Conservation (phyloP, 805 yeast genomes). For the Kodamaea hsintzibuensis region DNA sequence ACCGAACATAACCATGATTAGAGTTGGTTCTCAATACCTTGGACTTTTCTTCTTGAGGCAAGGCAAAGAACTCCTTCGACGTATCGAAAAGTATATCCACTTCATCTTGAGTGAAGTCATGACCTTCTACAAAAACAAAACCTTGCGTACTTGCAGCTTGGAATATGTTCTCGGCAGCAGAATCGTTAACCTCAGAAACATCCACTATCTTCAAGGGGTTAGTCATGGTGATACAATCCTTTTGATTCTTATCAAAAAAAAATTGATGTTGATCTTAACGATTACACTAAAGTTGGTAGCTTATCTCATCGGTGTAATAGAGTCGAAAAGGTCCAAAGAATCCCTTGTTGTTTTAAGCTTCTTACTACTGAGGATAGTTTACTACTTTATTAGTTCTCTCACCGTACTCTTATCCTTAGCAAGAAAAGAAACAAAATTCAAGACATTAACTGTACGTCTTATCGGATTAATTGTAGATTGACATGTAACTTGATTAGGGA, state of each 20-base stretch:
- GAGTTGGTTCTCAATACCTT: constrained; percentile 50
- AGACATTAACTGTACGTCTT: no score
- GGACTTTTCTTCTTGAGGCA: constrained; percentile 52
- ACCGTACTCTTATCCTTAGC: no score
- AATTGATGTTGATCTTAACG: not conserved
- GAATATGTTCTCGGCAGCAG: constrained; percentile 52
- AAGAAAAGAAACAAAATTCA: no score
- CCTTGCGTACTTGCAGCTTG: constrained; percentile 66
- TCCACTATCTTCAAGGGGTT: constrained; percentile 62
- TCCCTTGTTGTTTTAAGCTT: no score
- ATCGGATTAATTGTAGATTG: no score
- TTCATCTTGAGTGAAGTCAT: constrained; percentile 57
- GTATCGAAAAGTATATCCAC: constrained; percentile 51
- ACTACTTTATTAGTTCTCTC: no score
- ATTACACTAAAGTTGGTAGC: not conserved
- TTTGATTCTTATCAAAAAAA: not conserved
- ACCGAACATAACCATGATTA: constrained; percentile 62
- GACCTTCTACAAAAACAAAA: constrained; percentile 66
- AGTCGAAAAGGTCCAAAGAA: not conserved
- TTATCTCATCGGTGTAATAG: not conserved
- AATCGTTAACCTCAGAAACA: constrained; percentile 43
- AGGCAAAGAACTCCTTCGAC: constrained; percentile 51
- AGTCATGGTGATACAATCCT: not conserved
- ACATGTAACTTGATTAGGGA: no score
- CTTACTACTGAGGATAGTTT: no score